Conservation (phyloP, 495 filamentous ascomycete genomes). For the Neurospora pannonica region DNA sequence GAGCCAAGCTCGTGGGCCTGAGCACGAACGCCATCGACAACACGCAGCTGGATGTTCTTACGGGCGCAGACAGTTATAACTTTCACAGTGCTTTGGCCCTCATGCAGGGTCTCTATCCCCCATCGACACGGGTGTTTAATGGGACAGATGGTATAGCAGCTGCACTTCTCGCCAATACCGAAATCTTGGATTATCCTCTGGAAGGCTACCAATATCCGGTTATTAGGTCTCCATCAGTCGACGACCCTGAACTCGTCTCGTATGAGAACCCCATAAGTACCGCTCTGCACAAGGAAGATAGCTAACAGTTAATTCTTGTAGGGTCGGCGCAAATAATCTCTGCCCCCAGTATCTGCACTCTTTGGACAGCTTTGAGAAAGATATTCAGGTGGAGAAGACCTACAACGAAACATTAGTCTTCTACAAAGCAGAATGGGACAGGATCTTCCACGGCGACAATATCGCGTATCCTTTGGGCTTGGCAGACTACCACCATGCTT, state of each 20-base stretch:
- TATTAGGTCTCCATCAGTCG: slow-evolving; percentile 16
- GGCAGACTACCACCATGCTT: slow-evolving; percentile 31
- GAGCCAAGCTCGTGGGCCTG: slow-evolving; percentile 23
- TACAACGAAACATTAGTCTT: slow-evolving; percentile 21
- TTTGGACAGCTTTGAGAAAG: slow-evolving; percentile 12
- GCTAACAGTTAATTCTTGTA: slow-evolving; percentile 1
- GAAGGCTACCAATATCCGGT: slow-evolving; percentile 35
- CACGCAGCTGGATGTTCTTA: slow-evolving; percentile 24
- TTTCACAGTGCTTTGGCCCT: slow-evolving; percentile 29
- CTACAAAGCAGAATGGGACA: slow-evolving; percentile 24
- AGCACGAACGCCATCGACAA: slow-evolving; percentile 27
- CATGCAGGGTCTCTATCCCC: slow-evolving; percentile 36
- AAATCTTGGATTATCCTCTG: slow-evolving; percentile 26
- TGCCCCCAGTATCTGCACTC: slow-evolving; percentile 25
- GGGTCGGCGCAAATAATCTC: slow-evolving; percentile 22
- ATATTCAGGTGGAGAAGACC: slow-evolving; percentile 9
- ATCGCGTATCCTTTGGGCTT: slow-evolving; percentile 14
- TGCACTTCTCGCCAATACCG: slow-evolving; percentile 20
- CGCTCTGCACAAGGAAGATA: neutral
- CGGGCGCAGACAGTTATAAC: slow-evolving; percentile 24
- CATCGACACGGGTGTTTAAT: slow-evolving; percentile 16
- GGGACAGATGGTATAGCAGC: slow-evolving; percentile 22
- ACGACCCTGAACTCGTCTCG: slow-evolving; percentile 28
- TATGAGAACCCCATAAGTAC: slow-evolving; percentile 1
- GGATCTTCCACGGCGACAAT: slow-evolving; percentile 14